phyloP scores from a whole-genome alignment of 129 eudicot genomes.

The Pseudognaphalium luteoalbum region DNA sequence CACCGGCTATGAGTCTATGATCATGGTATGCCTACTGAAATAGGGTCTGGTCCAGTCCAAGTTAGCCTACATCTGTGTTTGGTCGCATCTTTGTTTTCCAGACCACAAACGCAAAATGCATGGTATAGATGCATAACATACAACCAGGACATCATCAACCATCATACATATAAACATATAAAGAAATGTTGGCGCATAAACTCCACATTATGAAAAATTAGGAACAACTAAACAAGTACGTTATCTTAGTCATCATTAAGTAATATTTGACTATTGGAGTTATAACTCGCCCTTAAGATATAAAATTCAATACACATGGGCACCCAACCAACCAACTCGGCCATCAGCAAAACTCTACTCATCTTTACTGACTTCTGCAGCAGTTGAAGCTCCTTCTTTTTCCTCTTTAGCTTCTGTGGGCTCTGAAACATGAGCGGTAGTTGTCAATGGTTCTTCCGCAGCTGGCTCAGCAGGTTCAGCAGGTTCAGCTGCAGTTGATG shows the following conservation, averaged over 20 bases:
- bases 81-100: background rate
- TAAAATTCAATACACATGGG: background rate
- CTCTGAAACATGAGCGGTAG: constrained; percentile 36
- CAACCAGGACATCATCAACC: background rate
- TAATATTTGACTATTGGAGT: constrained; percentile 21
- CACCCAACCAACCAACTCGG: background rate
- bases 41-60: background rate
- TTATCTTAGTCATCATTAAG: constrained; percentile 13
- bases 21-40: too few relatives aligned
- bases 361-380: constrained; percentile 21
- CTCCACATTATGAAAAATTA: constrained; percentile 14
- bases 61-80: background rate
- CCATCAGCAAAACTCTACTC: constrained; percentile 25
- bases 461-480: constrained; percentile 9
- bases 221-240: constrained; percentile 26
- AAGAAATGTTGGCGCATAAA: background rate
- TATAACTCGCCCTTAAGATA: background rate
- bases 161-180: background rate
- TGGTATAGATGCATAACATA: background rate
- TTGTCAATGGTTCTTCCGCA: constrained; percentile 23
- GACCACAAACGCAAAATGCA: too few relatives aligned
- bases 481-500: constrained; percentile 36
- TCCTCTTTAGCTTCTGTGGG: constrained; percentile 41
- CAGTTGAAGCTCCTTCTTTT: constrained; percentile 21
- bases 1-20: too few relatives aligned